These are phyloP conservation scores for Monascus ruber DNA, from an alignment of 2,329 filamentous ascomycete genomes.

Conservation along the genomic window DNA sequence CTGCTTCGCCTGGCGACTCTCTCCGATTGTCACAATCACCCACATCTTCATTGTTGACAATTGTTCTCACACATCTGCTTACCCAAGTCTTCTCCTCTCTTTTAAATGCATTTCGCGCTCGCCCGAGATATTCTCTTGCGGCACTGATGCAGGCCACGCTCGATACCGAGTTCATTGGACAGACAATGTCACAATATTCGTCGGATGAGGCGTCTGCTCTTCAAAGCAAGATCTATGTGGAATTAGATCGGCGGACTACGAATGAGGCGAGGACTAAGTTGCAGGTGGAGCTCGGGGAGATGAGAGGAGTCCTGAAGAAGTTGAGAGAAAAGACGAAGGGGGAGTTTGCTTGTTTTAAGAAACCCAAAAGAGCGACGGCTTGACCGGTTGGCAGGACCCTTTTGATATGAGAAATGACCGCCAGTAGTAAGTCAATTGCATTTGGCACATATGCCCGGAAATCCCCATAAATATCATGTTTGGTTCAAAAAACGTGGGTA, in stretches of 20 bases:
- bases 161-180: conserved; percentile 92
- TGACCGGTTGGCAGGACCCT: neutral
- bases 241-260: conserved; percentile 79
- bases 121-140: conserved; percentile 59
- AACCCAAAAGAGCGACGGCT: conserved; percentile 35
- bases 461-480: neutral
- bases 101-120: conserved; percentile 64
- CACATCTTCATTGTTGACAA: conserved; percentile 53
- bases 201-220: conserved; percentile 69
- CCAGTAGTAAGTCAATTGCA: neutral
- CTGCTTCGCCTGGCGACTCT: conserved; percentile 43
- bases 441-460: neutral
- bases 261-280: conserved; percentile 69
- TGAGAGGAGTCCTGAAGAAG: conserved; percentile 77
- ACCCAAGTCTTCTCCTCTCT: conserved; percentile 70
- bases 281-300: conserved; percentile 78
- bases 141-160: conserved; percentile 94
- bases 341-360: conserved; percentile 79
- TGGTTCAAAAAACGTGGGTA: neutral
- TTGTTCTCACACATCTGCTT: conserved; percentile 76
- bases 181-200: conserved; percentile 83
- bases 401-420: no score
- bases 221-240: conserved; percentile 84
- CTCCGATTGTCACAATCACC: conserved; percentile 62
- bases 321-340: conserved; percentile 70